Percentiles rank a stretch among this genome's conserved stretches.
Evolutionary conservation across 169 alveolate genomes (phyloP).

Genomic region (Cyclospora cayetanensis): DNA sequence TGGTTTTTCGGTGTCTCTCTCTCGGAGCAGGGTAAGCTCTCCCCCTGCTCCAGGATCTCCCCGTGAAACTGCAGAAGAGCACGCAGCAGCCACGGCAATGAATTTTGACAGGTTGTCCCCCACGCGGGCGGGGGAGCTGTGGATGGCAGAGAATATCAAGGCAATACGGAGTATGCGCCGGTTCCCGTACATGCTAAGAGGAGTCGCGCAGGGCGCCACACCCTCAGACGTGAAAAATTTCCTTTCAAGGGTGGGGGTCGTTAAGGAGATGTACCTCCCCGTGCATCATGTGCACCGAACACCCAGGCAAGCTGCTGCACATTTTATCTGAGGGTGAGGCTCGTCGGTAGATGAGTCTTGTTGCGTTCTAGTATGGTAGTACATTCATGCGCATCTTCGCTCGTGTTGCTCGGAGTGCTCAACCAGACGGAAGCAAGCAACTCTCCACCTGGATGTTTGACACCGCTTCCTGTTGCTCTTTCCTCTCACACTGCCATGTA

Average conservation of each 20-base stretch:
- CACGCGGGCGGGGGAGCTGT: conserved; percentile 60
- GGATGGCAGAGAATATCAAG: conserved; percentile 55
- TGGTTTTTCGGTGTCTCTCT: conserved; percentile 55
- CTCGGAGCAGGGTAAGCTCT: conserved; percentile 67
- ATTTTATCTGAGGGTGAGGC: no score
- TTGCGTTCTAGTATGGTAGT: no score
- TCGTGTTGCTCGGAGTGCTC: no score
- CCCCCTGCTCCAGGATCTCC: conserved; percentile 33
- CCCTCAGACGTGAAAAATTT: conserved; percentile 56
- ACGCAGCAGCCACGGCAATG: conserved; percentile 15
- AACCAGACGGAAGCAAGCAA: no score
- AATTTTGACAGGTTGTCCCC: conserved; percentile 46
- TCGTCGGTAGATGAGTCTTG: no score
- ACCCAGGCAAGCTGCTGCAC: conserved; percentile 39
- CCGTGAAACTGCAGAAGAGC: background rate
- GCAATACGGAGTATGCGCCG: conserved; percentile 42
- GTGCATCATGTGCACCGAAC: conserved; percentile 52
- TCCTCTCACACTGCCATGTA: background rate
- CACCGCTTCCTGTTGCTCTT: no score
- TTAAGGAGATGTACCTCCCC: conserved; percentile 62
- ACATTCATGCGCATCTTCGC: no score
- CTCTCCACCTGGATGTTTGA: no score
- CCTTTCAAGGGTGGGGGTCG: conserved; percentile 45
- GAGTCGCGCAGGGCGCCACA: conserved; percentile 45
- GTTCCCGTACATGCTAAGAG: conserved; percentile 54